Percentiles rank a stretch among this genome's conserved stretches.
Conservation (phyloP, 768 basidiomycete species). For the Boletus edulis region DNA sequence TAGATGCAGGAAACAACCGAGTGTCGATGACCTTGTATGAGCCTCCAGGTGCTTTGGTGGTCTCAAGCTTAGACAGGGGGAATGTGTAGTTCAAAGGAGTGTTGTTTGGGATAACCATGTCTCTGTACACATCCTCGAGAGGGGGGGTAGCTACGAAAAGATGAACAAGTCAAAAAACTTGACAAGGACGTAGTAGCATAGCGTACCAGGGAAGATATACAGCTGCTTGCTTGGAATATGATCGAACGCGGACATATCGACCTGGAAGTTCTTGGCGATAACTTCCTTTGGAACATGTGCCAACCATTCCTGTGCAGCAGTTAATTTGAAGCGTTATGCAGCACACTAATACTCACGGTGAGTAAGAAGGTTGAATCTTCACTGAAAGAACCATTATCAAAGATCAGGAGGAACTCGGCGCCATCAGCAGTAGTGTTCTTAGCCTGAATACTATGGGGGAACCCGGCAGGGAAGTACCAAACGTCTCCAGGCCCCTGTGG, state of each 20-base stretch:
- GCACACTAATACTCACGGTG: slow-evolving; percentile 11
- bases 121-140: slow-evolving; percentile 37
- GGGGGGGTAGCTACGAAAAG: slow-evolving; percentile 38
- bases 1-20: slow-evolving; percentile 48
- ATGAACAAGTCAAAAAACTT: background rate
- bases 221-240: slow-evolving; percentile 52
- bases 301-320: slow-evolving; percentile 56
- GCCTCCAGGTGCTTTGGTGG: slow-evolving; percentile 49
- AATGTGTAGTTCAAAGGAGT: slow-evolving; percentile 54
- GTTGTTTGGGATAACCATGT: slow-evolving; percentile 49
- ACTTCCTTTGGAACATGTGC: slow-evolving; percentile 59
- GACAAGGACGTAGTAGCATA: background rate
- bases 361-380: slow-evolving; percentile 59
- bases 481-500: slow-evolving; percentile 40
- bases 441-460: slow-evolving; percentile 55
- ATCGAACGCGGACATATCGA: slow-evolving; percentile 46
- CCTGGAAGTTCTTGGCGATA: slow-evolving; percentile 63
- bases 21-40: slow-evolving; percentile 60
- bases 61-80: slow-evolving; percentile 45
- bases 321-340: background rate
- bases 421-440: slow-evolving; percentile 45
- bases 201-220: slow-evolving; percentile 52
- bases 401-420: slow-evolving; percentile 51
- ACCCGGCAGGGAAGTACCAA: slow-evolving; percentile 60
- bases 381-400: slow-evolving; percentile 43